Conservation (phyloP, 2,329 filamentous ascomycete species). For the Coniella vitis region DNA sequence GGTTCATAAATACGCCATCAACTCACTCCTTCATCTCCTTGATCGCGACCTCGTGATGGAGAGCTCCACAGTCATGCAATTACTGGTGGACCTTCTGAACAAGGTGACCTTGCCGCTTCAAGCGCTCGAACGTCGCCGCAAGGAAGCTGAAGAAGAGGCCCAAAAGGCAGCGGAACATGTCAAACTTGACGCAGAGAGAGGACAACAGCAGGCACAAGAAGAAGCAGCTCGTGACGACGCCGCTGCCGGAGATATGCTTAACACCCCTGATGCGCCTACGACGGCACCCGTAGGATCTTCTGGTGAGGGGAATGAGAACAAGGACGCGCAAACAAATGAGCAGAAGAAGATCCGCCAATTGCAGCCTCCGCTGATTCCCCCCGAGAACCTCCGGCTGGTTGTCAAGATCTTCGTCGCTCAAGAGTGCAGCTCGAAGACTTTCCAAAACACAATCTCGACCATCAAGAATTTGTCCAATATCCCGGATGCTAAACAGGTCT, state of each 20-base stretch:
- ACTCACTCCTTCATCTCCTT: conserved; percentile 78
- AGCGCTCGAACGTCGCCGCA: conserved; percentile 74
- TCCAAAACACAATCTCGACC: conserved; percentile 95
- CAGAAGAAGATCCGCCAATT: conserved; percentile 52
- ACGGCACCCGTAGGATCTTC: conserved; percentile 21
- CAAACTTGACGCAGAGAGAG: conserved; percentile 22
- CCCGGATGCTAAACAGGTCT: conserved; percentile 79
- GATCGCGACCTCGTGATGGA: conserved; percentile 96
- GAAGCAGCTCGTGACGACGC: conserved; percentile 19
- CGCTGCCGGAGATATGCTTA: conserved; percentile 13
- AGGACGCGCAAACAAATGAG: conserved; percentile 28
- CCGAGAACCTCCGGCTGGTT: conserved; percentile 86
- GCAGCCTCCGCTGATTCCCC: conserved; percentile 76
- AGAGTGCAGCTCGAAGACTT: conserved; percentile 95
- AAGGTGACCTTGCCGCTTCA: conserved; percentile 83
- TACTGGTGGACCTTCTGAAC: conserved; percentile 78
- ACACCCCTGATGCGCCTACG: conserved; percentile 14
- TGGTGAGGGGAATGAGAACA: conserved; percentile 22
- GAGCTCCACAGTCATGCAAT: conserved; percentile 94
- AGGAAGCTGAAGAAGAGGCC: conserved; percentile 56
- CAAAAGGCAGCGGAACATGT: conserved; percentile 36
- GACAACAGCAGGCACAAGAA: conserved; percentile 18
- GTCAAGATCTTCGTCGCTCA: conserved; percentile 93
- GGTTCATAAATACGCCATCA: conserved; percentile 82
- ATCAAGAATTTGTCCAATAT: conserved; percentile 97